Evolutionary conservation across 805 yeast genomes (phyloP), one percentile per base, ranked within the genome.

Genomic region (Yarrowia deformans): DNA sequence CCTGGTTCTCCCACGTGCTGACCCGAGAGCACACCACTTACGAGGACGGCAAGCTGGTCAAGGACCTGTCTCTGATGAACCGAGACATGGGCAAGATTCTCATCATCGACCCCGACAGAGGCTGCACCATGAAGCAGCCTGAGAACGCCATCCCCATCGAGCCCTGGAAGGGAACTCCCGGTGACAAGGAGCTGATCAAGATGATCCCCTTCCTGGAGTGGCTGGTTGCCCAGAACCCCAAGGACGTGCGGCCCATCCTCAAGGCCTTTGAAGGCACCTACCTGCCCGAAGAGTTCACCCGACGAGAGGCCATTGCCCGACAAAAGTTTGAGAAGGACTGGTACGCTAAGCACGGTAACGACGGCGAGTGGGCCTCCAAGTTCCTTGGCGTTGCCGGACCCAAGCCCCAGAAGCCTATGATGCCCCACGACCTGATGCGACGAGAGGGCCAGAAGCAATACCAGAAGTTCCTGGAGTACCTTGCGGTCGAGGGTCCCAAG

Each of bases 191-290:
- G 71, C 84, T 95, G 75, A 83, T 95, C 73, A 84, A 84, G 74
- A 81, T 93, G 80, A 92, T 95, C 76, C 98, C 98, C 70, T 89
- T 95, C 81, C 86, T 95, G 74, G 99, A 95, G 81, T 95, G 91
- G 81, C 81, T 95, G 71, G 98, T 97, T 16, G 90, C 97, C 16
- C 97, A 92, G 79, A 85, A 84, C 48, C 83, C 90, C 74, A 86
- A 86, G 78, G 99, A 95, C 79, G 95, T 95, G 69, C 90, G 98
- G 81, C 97, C 97, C 40, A 86, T 93, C 43, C 82, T 96, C 74
- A 83, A 84, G 72, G 86, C 97, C 8, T 95, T 88, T 81, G 78
- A 83, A 43, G 90, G 88, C 76, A 87, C 87, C 77, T 78, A 82
- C 69, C 86, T 94, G 68, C 87, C 95, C 12, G 87, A 84, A 67